Conservation (phyloP, 306 rosid species). For the Dalbergia oliveri region DNA sequence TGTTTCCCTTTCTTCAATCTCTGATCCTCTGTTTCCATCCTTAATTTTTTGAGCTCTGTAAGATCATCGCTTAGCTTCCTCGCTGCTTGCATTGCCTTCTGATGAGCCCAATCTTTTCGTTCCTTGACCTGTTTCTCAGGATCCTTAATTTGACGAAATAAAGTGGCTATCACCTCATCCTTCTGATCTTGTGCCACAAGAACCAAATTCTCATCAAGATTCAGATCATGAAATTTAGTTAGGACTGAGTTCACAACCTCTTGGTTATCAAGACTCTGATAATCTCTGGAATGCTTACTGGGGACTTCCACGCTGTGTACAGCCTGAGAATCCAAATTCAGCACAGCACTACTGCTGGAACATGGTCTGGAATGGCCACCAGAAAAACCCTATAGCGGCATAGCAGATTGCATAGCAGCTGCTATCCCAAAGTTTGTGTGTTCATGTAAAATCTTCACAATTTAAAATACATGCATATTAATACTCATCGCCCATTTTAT, state of each 20-base stretch:
- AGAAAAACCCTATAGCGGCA: background rate
- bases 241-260: conserved; percentile 77
- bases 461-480: background rate
- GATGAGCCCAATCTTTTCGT: conserved; percentile 93
- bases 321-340: conserved; percentile 55
- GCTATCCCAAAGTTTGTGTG: background rate
- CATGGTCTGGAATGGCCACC: background rate
- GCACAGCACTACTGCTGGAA: conserved; percentile 37
- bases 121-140: conserved; percentile 86
- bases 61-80: conserved; percentile 81
- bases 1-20: conserved; percentile 92
- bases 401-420: background rate
- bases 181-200: conserved; percentile 85
- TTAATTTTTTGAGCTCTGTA: conserved; percentile 81
- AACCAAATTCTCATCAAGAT: conserved; percentile 84
- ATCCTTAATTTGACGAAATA: conserved; percentile 83
- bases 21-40: conserved; percentile 96
- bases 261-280: conserved; percentile 61
- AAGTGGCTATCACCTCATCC: conserved; percentile 79
- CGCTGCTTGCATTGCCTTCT: conserved; percentile 97
- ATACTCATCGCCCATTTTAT: background rate
- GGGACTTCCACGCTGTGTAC: conserved; percentile 36
- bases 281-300: conserved; percentile 59
- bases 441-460: background rate
- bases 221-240: conserved; percentile 86